A percentile compares a stretch with the other conserved stretches of the same genome.
phyloP scores from a whole-genome alignment of 1,139 yeast genomes.

The Sugiyamaella japonica region DNA sequence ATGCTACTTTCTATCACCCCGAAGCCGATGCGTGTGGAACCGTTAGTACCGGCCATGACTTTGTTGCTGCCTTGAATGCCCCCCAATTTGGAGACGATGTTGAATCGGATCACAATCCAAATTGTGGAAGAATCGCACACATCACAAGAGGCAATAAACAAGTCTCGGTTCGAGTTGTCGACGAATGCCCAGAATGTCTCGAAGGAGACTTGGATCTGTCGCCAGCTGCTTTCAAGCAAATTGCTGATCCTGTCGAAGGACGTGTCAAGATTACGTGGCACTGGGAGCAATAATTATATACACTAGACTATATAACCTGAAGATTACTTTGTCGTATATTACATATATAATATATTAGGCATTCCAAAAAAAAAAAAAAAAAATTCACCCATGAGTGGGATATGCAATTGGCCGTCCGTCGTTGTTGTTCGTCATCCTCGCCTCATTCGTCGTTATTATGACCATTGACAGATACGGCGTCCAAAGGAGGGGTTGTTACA shows the following conservation, averaged over 20 bases:
- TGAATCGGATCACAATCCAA: slow-evolving; percentile 44
- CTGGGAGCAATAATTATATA: slow-evolving; percentile 32
- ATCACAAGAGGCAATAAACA: slow-evolving; percentile 47
- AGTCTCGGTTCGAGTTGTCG: slow-evolving; percentile 52
- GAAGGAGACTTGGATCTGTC: slow-evolving; percentile 52
- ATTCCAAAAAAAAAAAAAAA: too few relatives aligned
- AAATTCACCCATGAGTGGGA: not conserved
- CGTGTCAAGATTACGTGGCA: slow-evolving; percentile 50
- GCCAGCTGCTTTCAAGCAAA: slow-evolving; percentile 50
- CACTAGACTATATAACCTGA: not conserved
- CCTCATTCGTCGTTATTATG: not conserved
- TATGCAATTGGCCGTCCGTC: slow-evolving; percentile 3
- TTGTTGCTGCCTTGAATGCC: slow-evolving; percentile 45
- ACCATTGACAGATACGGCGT: not conserved
- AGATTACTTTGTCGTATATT: too few relatives aligned
- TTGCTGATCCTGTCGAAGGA: slow-evolving; percentile 49
- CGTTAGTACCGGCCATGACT: slow-evolving; percentile 48
- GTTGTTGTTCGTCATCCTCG: not conserved
- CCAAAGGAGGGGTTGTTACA: too few relatives aligned
- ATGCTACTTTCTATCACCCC: slow-evolving; percentile 58
- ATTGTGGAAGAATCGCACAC: slow-evolving; percentile 51
- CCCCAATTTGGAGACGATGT: slow-evolving; percentile 36
- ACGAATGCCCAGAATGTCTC: slow-evolving; percentile 53
- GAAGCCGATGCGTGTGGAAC: slow-evolving; percentile 66
- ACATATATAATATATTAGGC: too few relatives aligned